These are phyloP conservation scores for Candida xyloterini DNA, from an alignment of 805 yeast species.

Conservation along the genomic window DNA sequence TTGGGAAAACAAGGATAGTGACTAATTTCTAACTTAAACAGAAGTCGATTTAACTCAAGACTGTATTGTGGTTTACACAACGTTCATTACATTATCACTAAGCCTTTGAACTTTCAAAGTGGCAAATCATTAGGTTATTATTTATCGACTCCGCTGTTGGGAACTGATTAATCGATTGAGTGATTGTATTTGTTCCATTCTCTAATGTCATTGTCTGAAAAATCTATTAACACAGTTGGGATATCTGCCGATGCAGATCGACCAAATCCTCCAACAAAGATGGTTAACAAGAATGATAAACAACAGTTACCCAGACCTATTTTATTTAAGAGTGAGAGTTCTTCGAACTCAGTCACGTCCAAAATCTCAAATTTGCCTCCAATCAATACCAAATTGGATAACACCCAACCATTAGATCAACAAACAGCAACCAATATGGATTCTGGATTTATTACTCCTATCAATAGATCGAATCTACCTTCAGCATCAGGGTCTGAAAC, in stretches of 20 bases:
- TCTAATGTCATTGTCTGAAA: constrained; percentile 19
- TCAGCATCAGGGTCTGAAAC: constrained; percentile 6
- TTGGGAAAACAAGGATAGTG: constrained; percentile 2
- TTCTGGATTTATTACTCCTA: too few species aligned
- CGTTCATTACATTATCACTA: background rate
- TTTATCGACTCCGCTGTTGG: too few species aligned
- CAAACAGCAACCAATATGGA: too few species aligned
- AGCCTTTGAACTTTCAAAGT: background rate
- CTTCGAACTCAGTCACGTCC: constrained; percentile 11
- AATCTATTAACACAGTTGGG: constrained; percentile 18
- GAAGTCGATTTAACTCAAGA: background rate
- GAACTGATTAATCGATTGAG: background rate
- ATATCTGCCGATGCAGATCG: constrained; percentile 1
- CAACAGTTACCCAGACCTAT: constrained; percentile 21
- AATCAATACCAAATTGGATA: constrained; percentile 18
- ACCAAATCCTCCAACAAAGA: background rate
- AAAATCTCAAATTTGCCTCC: constrained; percentile 24
- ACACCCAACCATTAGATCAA: too few species aligned
- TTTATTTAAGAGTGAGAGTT: constrained; percentile 17
- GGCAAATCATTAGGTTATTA: background rate
- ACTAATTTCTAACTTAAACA: background rate
- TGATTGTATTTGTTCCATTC: background rate
- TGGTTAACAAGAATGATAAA: background rate
- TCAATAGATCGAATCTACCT: background rate
- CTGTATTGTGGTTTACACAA: constrained; percentile 1